Evolutionary conservation across 176 grass and related monocot genomes (phyloP), one percentile per base, ranked within the genome.

Genomic region (Aechmea fasciata): DNA sequence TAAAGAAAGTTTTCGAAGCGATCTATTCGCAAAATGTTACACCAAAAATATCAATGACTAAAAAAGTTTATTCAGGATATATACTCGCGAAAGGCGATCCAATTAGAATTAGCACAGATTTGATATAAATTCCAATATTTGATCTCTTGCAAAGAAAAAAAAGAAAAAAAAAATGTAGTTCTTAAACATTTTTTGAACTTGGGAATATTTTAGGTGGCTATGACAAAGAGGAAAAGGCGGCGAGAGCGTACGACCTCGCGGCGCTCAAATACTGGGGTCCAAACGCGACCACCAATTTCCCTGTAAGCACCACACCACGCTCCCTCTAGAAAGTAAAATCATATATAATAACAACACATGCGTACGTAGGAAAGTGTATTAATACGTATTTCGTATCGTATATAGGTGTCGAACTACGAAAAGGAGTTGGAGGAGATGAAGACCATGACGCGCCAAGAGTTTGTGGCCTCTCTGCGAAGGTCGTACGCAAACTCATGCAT

Each of bases 371-470:
- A n/a, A 55, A 68, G 51, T 11, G 8, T 23, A 76, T 65, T 63
- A 26, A 67, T 74, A 71, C 72, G 12, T 64, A 66, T 22, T 14
- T 61, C n/a, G 20, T 61, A 61, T 13, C n/a, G 55, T 61, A 61
- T 55, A 55, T 61, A 92, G 93, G 88, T 87, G 48, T 50, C 83
- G n/a, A 83, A 83, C 73, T 96, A 96, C 24, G 83, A 87, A 70
- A 81, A 87, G 76, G 88, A 96, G 73, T 52, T 92, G 64, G 86
- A 96, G 71, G 93, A 90, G 76, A 96, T 96, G 93, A 92, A 90
- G 75, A 71, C 86, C 12, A 92, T 87, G 93, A 89, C 93, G 47
- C 76, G 93, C 64, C 93, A 92, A 68, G 93, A 96, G 88, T 96
- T 96, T 72, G 78, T 96, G 23, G 93, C 93, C 1, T 92, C 88